A percentile compares a stretch with the other conserved stretches of the same genome.
Evolutionary conservation across 1,139 yeast species (phyloP).

Genomic region (Blastobotrys elegans): DNA sequence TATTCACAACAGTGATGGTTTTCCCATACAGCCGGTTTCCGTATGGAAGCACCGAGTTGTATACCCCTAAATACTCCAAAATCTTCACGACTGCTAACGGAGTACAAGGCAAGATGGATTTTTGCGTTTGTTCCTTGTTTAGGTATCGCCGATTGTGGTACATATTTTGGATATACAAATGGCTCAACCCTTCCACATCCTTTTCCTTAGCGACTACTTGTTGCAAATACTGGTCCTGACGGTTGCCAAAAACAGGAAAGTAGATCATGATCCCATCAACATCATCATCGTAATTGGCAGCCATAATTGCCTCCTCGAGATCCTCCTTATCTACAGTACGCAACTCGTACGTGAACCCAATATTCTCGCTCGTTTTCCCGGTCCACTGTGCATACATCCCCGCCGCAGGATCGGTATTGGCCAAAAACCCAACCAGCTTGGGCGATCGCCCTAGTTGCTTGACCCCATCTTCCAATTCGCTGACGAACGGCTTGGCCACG

Average conservation of each 20-base stretch:
- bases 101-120: conserved; percentile 91
- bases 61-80: conserved; percentile 82
- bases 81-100: conserved; percentile 93
- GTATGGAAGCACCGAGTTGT: conserved; percentile 72
- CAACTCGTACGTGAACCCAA: conserved; percentile 82
- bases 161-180: conserved; percentile 85
- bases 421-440: conserved; percentile 80
- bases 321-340: conserved; percentile 71
- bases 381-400: conserved; percentile 96
- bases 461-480: conserved; percentile 64
- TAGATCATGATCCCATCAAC: conserved; percentile 97
- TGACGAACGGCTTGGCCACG: conserved; percentile 74
- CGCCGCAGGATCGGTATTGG: conserved; percentile 93
- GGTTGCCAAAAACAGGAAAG: conserved; percentile 93
- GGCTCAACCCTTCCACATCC: conserved; percentile 94
- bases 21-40: conserved; percentile 94
- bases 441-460: conserved; percentile 51
- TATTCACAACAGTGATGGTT: conserved; percentile 80
- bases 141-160: conserved; percentile 86
- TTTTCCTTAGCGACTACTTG: conserved; percentile 81
- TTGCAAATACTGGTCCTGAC: conserved; percentile 92
- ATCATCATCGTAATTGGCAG: conserved; percentile 69
- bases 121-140: conserved; percentile 60
- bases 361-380: conserved; percentile 75
- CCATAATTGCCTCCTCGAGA: conserved; percentile 74